Base-by-base conservation (phyloP, 164 flowering plant genomes). In the Aristolochia contorta region DNA sequence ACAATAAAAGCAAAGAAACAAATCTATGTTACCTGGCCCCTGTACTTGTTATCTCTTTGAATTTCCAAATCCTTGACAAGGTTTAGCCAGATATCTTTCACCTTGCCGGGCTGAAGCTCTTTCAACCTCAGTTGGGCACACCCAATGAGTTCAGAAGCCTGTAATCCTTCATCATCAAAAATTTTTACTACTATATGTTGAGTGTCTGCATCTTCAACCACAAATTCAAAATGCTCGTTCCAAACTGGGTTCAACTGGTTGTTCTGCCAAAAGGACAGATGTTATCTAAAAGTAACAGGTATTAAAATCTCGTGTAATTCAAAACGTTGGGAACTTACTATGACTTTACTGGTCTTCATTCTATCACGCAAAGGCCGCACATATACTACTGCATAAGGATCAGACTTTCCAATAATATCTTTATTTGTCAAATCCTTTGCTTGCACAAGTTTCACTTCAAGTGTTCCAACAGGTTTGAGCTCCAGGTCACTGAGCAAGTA, bases 401-500 rank as follows among this genome's bases (percentile, higher is more conserved):
- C 99, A 56, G 99, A 94, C 70, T 94, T 94, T 61, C 99, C 97
- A 61, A 94, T 80, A 30, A 94, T 12, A 64, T 94, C 99, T 63
- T 94, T 94, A 65, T 94, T 88, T 37, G 95, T 86, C 62, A 94
- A 74, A 24, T 77, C 95, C 76, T 80, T 88, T 18, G 96, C 99
- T 66, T 94, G 99, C 61, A 94, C 93, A 70, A 94, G 97, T 78
- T 94, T 94, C 73, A 94, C 99, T 77, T 91, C 96, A 56, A 94
- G 72, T 58, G 53, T 79, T 53, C 99, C 99, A 54, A 81, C 93
- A 75, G 99, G 91, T 80, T 89, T 94, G 69, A 94, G 66, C 72
- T 91, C 99, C 20, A 94, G 78, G 68, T 94, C 89, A 76, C 99
- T 94, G 66, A 62, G 69, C 51, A 73, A 58, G 43, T 37, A 37